A percentile compares a stretch with the other conserved stretches of the same genome.
Evolutionary conservation across 2,329 filamentous ascomycete genomes (phyloP).

Genomic region (Teratosphaeriaceae sp.): DNA sequence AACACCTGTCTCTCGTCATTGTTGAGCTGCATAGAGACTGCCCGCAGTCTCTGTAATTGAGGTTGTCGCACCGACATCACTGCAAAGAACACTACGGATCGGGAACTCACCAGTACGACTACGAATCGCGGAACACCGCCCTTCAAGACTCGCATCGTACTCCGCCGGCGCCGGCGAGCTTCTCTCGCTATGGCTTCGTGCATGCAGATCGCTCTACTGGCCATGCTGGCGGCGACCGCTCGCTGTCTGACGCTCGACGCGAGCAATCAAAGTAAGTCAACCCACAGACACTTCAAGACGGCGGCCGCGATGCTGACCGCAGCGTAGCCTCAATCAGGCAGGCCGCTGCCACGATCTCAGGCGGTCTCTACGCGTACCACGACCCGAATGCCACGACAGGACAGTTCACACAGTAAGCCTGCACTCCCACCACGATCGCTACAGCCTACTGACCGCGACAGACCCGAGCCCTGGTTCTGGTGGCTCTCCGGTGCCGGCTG

Average conservation of each 20-base stretch:
- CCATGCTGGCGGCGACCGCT: neutral
- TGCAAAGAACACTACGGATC: too few relatives aligned
- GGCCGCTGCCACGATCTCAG: constrained; percentile 36
- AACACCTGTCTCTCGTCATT: too few relatives aligned
- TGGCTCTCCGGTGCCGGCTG: constrained; percentile 9
- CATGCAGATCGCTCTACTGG: neutral
- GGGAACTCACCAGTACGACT: too few relatives aligned
- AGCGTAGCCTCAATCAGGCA: constrained; percentile 32
- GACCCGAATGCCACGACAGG: constrained; percentile 47
- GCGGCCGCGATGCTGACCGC: neutral
- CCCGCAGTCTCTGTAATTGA: too few relatives aligned
- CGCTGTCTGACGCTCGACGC: neutral
- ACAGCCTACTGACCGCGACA: constrained; percentile 9
- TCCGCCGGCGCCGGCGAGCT: too few relatives aligned
- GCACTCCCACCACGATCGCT: constrained; percentile 41
- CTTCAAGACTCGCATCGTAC: too few relatives aligned
- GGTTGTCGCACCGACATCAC: too few relatives aligned
- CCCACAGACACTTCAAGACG: neutral
- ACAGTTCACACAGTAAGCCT: constrained; percentile 6
- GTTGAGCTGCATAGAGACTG: too few relatives aligned
- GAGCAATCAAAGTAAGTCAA: constrained; percentile 1
- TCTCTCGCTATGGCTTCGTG: neutral
- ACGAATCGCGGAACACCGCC: too few relatives aligned
- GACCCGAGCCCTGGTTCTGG: constrained; percentile 13
- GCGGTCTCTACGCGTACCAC: constrained; percentile 48